Evolutionary conservation across 2,329 filamentous ascomycete genomes (phyloP), one percentile per base, ranked within the genome.

Genomic region (Ilyonectria destructans): DNA sequence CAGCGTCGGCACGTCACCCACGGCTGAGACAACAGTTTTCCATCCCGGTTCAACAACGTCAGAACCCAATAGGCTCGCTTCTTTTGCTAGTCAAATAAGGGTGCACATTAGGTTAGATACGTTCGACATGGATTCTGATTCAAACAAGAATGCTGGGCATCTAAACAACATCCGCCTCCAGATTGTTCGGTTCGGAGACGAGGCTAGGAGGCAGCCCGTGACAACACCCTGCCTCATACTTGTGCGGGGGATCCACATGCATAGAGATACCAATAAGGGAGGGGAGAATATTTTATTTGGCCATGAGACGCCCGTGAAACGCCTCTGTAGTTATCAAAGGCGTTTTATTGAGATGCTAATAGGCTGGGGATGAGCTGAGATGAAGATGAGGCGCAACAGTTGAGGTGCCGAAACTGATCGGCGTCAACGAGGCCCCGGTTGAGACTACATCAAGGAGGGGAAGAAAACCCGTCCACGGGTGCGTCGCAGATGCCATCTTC

Each of bases 221-320:
- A 52, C 33, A 21, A 10, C 29, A 52, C 35, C 40, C 52, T 57
- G 43, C 51, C 49, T 49, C 51, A 59, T 45, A 49, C 51, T 33
- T 23, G 57, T 54, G 64, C 58, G 46, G 45, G 37, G 54, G 52
- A 62, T 66, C 58, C 58, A 66, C 58, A 37, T 46, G 37, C 54
- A 58, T 66, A 62, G 51, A 61, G 52, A 57, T 58, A n/a, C 45
- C 51, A 46, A 43, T 57, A 57, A 56, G 29, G 37, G 29, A 33
- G 58, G 35, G 35, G 45, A 23, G 23, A 40, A 46, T 26, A 35
- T 21, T 62, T 46, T 46, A 21, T 29, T 26, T 49, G 46, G 52
- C 51, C 51, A 54, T 58, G 64, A 66, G 58, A 66, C 64, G 52
- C 33, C 52, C 31, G 46, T 66, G 64, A 66, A 66, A 66, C 64